Evolutionary conservation across 1,284 basidiomycete genomes (phyloP).

Genomic region (Tranzscheliella williamsii): DNA sequence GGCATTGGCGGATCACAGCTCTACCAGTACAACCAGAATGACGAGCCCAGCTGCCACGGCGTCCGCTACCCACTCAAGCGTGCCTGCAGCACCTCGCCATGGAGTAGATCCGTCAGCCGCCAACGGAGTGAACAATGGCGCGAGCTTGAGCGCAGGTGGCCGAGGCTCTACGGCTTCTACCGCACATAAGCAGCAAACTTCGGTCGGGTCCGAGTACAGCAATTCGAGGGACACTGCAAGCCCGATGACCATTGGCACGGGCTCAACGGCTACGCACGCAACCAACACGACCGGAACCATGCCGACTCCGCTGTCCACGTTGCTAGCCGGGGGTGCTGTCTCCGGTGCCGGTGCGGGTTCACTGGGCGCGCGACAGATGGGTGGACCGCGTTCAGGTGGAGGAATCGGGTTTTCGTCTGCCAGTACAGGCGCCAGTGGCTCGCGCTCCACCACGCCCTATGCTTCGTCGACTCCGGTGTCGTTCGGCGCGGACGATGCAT

Average conservation of each 20-base stretch:
- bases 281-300: constrained; percentile 28
- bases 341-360: neutral
- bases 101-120: too few species aligned
- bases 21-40: neutral
- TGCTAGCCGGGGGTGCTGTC: constrained; percentile 3
- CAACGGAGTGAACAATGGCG: too few species aligned
- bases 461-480: constrained; percentile 15
- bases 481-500: constrained; percentile 35
- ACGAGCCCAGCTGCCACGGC: constrained; percentile 1
- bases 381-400: neutral
- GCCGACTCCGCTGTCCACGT: constrained; percentile 35
- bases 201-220: constrained; percentile 25
- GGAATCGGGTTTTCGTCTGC: constrained; percentile 4
- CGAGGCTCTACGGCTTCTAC: constrained; percentile 1
- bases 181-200: constrained; percentile 34
- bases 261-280: constrained; percentile 15
- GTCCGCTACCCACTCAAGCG: constrained; percentile 1
- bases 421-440: neutral
- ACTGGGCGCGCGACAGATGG: neutral
- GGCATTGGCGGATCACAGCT: neutral
- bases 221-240: constrained; percentile 28
- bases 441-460: constrained; percentile 15
- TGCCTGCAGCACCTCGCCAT: too few species aligned
- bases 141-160: too few species aligned
- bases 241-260: constrained; percentile 30